These are phyloP conservation scores for Pachysolen tannophilus DNA, from an alignment of 805 yeast genomes.

Conservation along the genomic window DNA sequence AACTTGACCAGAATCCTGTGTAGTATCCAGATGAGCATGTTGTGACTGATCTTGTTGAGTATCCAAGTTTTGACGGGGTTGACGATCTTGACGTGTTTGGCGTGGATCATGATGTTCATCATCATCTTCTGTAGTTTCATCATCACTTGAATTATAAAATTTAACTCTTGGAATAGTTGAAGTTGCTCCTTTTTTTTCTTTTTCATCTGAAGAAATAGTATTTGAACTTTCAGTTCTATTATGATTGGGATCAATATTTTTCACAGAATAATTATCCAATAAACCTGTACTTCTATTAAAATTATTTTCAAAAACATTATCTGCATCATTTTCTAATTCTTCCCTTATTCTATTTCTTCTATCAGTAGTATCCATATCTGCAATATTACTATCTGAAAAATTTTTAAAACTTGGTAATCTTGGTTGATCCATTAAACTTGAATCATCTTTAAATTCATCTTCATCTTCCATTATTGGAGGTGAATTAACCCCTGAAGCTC, in stretches of 20 bases:
- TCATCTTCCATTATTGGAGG: slow-evolving; percentile 10
- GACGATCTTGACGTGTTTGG: not conserved
- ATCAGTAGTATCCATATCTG: not conserved
- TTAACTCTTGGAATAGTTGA: slow-evolving; percentile 3
- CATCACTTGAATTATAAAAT: slow-evolving; percentile 17
- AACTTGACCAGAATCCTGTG: slow-evolving; percentile 4
- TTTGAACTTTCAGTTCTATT: too few species aligned
- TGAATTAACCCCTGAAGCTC: slow-evolving; percentile 5
- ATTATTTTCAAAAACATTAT: not conserved
- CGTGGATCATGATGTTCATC: slow-evolving; percentile 2
- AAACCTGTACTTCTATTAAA: slow-evolving; percentile 1
- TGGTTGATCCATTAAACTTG: slow-evolving; percentile 5
- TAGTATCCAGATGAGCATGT: not conserved
- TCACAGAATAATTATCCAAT: not conserved
- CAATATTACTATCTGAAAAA: too few species aligned
- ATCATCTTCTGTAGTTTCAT: slow-evolving; percentile 18
- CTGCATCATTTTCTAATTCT: slow-evolving; percentile 8
- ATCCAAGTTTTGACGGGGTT: not conserved
- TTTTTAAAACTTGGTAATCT: slow-evolving; percentile 4
- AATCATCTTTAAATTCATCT: slow-evolving; percentile 6
- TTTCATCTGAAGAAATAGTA: too few species aligned
- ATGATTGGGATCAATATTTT: not conserved
- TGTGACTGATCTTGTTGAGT: not conserved
- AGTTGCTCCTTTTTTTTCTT: not conserved
- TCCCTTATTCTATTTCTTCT: slow-evolving; percentile 7